Percentiles rank a stretch among this genome's conserved stretches.
Evolutionary conservation across 768 basidiomycete species (phyloP).

Genomic region (Boletus coccyginus): DNA sequence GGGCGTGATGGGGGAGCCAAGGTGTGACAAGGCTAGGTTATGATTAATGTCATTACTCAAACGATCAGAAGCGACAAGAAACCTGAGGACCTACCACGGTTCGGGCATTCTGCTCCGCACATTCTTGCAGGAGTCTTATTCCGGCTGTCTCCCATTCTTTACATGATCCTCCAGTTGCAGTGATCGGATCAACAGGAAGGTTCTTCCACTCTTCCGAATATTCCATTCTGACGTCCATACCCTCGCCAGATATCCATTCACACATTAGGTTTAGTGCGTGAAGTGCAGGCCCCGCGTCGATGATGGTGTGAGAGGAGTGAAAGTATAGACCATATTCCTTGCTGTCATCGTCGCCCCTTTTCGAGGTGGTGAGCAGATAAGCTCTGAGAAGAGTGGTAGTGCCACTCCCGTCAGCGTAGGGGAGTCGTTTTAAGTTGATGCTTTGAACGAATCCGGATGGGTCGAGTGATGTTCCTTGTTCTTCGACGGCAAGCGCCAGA

Average conservation of each 20-base stretch:
- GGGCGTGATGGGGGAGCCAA: conserved; percentile 7
- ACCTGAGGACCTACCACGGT: conserved; percentile 6
- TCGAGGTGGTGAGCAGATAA: conserved; percentile 13
- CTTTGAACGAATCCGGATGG: conserved; percentile 13
- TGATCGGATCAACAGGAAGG: conserved; percentile 25
- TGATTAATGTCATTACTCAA: background rate
- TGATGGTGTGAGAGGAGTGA: conserved; percentile 19
- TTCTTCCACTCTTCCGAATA: conserved; percentile 24
- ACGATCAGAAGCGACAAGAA: background rate
- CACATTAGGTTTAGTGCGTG: conserved; percentile 22
- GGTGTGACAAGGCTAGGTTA: conserved; percentile 4
- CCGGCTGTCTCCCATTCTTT: conserved; percentile 18
- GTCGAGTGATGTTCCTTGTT: conserved; percentile 15
- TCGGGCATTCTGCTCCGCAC: background rate
- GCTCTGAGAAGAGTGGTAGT: background rate
- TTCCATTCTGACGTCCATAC: conserved; percentile 7
- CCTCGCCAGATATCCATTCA: conserved; percentile 20
- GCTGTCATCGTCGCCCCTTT: background rate
- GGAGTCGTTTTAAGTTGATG: conserved; percentile 16
- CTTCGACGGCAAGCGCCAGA: conserved; percentile 15
- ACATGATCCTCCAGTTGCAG: conserved; percentile 22
- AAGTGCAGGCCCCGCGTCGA: conserved; percentile 23
- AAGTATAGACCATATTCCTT: conserved; percentile 22
- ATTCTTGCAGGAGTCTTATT: conserved; percentile 12
- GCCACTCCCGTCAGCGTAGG: conserved; percentile 10